Evolutionary conservation across 768 basidiomycete species (phyloP), one percentile per base, ranked within the genome.

Genomic region (Phanerodontia chrysosporium): DNA sequence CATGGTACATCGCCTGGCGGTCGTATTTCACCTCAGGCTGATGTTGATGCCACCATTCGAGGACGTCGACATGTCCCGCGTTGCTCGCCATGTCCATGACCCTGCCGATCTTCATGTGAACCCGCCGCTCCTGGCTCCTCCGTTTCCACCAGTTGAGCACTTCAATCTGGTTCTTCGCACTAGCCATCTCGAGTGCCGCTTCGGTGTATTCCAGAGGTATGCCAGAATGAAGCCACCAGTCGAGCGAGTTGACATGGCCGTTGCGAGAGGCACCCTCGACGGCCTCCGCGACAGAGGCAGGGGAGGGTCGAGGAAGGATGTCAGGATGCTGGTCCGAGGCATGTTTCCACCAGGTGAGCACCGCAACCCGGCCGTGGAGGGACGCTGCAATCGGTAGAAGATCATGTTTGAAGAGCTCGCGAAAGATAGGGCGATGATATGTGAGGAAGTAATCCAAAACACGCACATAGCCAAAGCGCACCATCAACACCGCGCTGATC

Each of bases 41-140:
- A 1, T 89, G 90, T 2, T 82, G 78, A 2, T 86, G 83, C 91
- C 91, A 94, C 91, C 92, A 94, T 69, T 89, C 89, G 36, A 94
- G 81, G 2, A 84, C 86, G 21, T 82, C 78, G 39, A 90, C 84
- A 64, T 90, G 81, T 0, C 90, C 90, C 7, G 89, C 86, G 18
- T 82, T 87, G 66, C 86, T 87, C 13, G 92, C 92, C 79, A 85
- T 84, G 68, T 94, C 92, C 83, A 94, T 89, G 22, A 86, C 88
- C 39, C 89, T 85, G 2, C 92, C 92, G 24, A 92, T 83, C 70
- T 91, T 92, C 64, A 94, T 82, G 12, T 83, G 80, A 30, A 92
- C 73, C 3, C 76, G 75, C 46, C 70, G 71, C 30, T 70, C 69
- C 63, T 83, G 57, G 27, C 57, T 74, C 59, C 86, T 84, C 48